Evolutionary conservation across 1,284 basidiomycete species (phyloP).

Genomic region (Austropuccinia psidii): DNA sequence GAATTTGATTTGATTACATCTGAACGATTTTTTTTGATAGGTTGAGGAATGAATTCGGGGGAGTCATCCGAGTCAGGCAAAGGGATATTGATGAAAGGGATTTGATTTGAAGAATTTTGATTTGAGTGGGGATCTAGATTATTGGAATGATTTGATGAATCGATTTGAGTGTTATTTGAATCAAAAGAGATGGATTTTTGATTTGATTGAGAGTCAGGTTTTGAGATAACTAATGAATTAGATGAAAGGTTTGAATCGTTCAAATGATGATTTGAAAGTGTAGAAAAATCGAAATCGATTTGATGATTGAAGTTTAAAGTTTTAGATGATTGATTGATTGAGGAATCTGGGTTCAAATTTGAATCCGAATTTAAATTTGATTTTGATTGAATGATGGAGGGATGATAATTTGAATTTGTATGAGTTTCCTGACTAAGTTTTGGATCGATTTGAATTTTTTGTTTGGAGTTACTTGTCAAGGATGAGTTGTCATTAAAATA

Average conservation of each 20-base stretch:
- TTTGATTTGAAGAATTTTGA: neutral
- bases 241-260: neutral
- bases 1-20: neutral
- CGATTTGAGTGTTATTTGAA: no score
- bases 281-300: conserved; percentile 1
- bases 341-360: neutral
- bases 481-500: neutral
- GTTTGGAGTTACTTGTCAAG: no score
- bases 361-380: neutral
- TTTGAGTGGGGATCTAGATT: neutral
- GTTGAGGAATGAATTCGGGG: conserved; percentile 32
- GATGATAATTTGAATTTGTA: neutral
- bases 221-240: neutral
- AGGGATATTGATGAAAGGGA: conserved; percentile 30
- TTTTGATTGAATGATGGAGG: neutral
- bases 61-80: conserved; percentile 35
- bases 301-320: neutral
- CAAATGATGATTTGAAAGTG: neutral
- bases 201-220: neutral
- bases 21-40: neutral
- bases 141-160: neutral
- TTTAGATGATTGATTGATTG: neutral
- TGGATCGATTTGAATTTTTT: no score
- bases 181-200: no score
- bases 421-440: no score